These are phyloP conservation scores for Aspergillus sp. DNA, from an alignment of 2,329 filamentous ascomycete genomes.

Conservation along the genomic window DNA sequence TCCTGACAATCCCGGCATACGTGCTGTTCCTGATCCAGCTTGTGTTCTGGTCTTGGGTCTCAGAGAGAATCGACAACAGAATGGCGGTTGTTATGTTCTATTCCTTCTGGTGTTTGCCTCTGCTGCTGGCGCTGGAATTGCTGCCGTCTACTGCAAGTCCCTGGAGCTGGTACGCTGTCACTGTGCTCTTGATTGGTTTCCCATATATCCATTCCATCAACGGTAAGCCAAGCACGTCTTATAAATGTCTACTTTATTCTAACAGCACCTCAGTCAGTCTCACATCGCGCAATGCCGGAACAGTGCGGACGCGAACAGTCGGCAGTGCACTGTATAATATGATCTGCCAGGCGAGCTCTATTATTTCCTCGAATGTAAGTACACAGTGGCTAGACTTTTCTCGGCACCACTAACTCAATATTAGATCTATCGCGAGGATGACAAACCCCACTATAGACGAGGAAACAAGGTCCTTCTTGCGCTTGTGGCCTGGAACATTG, in stretches of 20 bases:
- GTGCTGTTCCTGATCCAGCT: slow-evolving; percentile 56
- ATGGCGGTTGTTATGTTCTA: slow-evolving; percentile 46
- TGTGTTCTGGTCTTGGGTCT: slow-evolving; percentile 54
- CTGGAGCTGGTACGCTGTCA: not conserved
- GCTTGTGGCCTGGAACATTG: slow-evolving; percentile 50
- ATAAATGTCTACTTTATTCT: not conserved
- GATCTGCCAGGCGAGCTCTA: slow-evolving; percentile 42
- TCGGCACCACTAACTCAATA: not conserved
- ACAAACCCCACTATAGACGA: slow-evolving; percentile 51
- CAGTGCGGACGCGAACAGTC: slow-evolving; percentile 43
- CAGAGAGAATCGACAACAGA: slow-evolving; percentile 54
- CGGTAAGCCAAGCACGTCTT: slow-evolving; percentile 56
- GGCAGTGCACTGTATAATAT: slow-evolving; percentile 48
- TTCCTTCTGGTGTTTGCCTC: not conserved
- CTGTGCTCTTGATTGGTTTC: not conserved
- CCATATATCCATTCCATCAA: slow-evolving; percentile 3
- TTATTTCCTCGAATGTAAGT: slow-evolving; percentile 28
- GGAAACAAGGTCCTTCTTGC: slow-evolving; percentile 53
- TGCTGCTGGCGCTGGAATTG: slow-evolving; percentile 1
- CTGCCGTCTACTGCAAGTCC: not conserved
- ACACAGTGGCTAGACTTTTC: not conserved
- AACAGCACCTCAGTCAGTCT: slow-evolving; percentile 23
- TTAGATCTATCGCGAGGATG: slow-evolving; percentile 38
- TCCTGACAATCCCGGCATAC: slow-evolving; percentile 62
- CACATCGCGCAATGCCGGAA: slow-evolving; percentile 55